Evolutionary conservation across 768 basidiomycete genomes (phyloP).

Genomic region (Strobilomyces confusus): DNA sequence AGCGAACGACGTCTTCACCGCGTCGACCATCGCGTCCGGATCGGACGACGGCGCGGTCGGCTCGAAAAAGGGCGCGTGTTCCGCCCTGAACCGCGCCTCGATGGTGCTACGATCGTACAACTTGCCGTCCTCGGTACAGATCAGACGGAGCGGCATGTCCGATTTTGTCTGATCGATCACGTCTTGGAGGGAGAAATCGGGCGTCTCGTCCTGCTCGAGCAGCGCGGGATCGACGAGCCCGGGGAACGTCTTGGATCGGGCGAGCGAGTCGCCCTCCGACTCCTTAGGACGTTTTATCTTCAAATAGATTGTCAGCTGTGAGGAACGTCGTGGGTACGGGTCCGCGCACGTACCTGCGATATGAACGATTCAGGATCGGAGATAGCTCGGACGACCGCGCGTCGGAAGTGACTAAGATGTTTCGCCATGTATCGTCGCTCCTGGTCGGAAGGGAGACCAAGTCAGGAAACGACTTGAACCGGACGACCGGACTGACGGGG

Average conservation of each 20-base stretch:
- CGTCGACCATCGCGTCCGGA: background rate
- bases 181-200: conserved; percentile 9
- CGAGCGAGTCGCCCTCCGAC: background rate
- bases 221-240: background rate
- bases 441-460: background rate
- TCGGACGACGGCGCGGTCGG: conserved; percentile 1
- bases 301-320: background rate
- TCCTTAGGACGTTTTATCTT: background rate
- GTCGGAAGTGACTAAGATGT: conserved; percentile 7
- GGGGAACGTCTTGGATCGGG: background rate
- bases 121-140: conserved; percentile 24
- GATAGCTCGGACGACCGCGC: conserved; percentile 19
- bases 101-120: conserved; percentile 18
- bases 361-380: conserved; percentile 14
- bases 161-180: conserved; percentile 13
- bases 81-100: conserved; percentile 13
- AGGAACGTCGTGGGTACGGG: background rate
- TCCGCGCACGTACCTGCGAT: conserved; percentile 1
- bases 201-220: background rate
- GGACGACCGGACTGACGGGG: background rate
- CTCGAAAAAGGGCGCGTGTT: conserved; percentile 12
- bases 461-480: background rate
- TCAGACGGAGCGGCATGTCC: conserved; percentile 22
- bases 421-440: conserved; percentile 4
- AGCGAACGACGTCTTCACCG: conserved; percentile 13